Evolutionary conservation across 805 yeast genomes (phyloP).

Genomic region (Candida cerambycidarum): DNA sequence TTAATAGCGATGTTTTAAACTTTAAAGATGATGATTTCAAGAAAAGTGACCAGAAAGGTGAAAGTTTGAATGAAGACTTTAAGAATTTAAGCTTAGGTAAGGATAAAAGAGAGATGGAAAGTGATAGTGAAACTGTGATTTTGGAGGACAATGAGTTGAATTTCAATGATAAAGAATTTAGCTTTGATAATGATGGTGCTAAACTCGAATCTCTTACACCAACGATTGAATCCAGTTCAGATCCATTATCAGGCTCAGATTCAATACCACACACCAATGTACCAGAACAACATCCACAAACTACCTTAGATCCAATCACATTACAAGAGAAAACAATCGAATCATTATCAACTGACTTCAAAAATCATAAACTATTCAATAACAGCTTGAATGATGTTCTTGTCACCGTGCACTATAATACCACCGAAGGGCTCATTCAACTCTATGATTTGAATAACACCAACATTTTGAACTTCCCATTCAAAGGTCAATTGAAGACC

Average conservation of each 20-base stretch:
- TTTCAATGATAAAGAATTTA: too few species aligned
- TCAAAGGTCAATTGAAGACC: not conserved
- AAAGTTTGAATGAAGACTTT: conserved; percentile 9
- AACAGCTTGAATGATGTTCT: conserved; percentile 11
- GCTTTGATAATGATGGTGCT: too few species aligned
- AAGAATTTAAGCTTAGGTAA: conserved; percentile 2
- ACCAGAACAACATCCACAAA: not conserved
- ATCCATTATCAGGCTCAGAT: too few species aligned
- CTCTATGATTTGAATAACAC: conserved; percentile 4
- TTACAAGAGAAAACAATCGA: not conserved
- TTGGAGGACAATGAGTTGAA: conserved; percentile 18
- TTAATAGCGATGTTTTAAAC: conserved; percentile 4
- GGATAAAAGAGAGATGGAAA: conserved; percentile 20
- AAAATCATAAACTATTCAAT: conserved; percentile 15
- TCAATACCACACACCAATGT: too few species aligned
- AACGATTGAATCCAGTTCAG: too few species aligned
- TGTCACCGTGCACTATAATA: conserved; percentile 13
- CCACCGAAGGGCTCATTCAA: conserved; percentile 4
- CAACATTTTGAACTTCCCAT: not conserved
- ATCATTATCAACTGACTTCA: not conserved
- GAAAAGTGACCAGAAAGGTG: too few species aligned
- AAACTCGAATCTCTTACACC: too few species aligned
- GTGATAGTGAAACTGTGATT: conserved; percentile 31
- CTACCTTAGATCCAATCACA: conserved; percentile 1
- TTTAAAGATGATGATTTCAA: too few species aligned